Conservation (phyloP, 2,329 filamentous ascomycete species). For the Monilinia fructigena region DNA sequence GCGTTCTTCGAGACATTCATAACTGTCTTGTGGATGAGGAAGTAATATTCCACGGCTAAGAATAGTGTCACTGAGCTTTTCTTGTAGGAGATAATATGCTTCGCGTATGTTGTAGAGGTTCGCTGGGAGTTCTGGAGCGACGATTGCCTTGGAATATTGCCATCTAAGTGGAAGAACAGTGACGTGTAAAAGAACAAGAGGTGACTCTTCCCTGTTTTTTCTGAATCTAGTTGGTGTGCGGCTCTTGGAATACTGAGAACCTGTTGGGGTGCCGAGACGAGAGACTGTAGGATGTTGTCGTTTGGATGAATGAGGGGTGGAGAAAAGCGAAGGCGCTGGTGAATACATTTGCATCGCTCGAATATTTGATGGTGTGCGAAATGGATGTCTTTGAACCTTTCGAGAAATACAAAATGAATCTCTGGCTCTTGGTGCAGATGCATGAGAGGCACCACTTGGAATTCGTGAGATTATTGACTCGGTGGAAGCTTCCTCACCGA, state of each 20-base stretch:
- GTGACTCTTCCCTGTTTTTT: slow-evolving; percentile 55
- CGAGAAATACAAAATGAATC: slow-evolving; percentile 45
- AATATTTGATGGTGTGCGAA: slow-evolving; percentile 68
- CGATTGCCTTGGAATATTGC: slow-evolving; percentile 59
- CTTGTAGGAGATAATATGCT: slow-evolving; percentile 65
- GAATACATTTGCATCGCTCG: slow-evolving; percentile 72
- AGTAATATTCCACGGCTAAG: slow-evolving; percentile 72
- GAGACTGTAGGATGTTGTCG: slow-evolving; percentile 51
- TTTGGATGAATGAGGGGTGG: slow-evolving; percentile 56
- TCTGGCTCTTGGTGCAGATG: slow-evolving; percentile 40
- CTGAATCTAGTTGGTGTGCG: slow-evolving; percentile 58
- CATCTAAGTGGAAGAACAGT: slow-evolving; percentile 70
- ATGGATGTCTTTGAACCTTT: slow-evolving; percentile 60
- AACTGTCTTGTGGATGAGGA: slow-evolving; percentile 76
- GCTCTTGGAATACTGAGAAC: slow-evolving; percentile 32
- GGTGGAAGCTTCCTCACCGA: slow-evolving; percentile 37
- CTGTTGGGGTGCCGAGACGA: slow-evolving; percentile 54
- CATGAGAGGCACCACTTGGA: slow-evolving; percentile 37
- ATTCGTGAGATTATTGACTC: slow-evolving; percentile 49
- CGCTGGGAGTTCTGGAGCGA: slow-evolving; percentile 46
- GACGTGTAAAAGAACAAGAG: slow-evolving; percentile 74
- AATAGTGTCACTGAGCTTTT: slow-evolving; percentile 70
- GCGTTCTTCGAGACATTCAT: slow-evolving; percentile 75
- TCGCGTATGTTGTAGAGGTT: slow-evolving; percentile 54
- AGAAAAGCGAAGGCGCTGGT: slow-evolving; percentile 56